Evolutionary conservation across 2,329 filamentous ascomycete genomes (phyloP), one percentile per base, ranked within the genome.

Genomic region (Penicillium digitatum): DNA sequence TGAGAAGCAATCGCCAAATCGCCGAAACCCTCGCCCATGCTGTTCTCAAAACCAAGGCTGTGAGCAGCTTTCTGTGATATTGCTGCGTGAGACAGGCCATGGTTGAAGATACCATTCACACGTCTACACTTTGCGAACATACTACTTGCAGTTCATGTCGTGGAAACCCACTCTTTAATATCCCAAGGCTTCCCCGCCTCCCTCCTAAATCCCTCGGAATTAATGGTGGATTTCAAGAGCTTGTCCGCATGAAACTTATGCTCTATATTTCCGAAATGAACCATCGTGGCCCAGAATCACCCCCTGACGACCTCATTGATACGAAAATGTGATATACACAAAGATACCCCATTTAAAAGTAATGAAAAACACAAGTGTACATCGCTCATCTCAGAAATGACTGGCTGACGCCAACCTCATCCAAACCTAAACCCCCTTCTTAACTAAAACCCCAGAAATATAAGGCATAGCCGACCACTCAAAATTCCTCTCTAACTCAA

Each of bases 81-180:
- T 67, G 70, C 37, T 87, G 85, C 55, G 84, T 87, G 69, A 77
- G 79, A 1, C 72, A 74, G 29, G 69, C 68, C 2, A 61, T 67
- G 0, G 66, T 78, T 2, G 70, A 73, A 3, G 60, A 65, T 4
- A 54, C 61, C 0, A 74, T 85, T 9, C 72, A 78, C 34, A 59
- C 67, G 31, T 87, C 84, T 61, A 61, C 59, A 0, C 66, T 75
- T 7, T 87, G 84, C 60, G 71, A 66, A 0, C 79, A 85, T 60
- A 82, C 79, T 2, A 76, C 79, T 9, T 87, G 83, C 63, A 62
- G 69, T 1, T 65, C 68, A 4, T 86, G 83, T 60, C 78, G 75
- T 2, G 77, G 78, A 2, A 83, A 83, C 83, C 84, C 0, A 59
- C 61, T 6, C 81, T 83, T 58, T 59, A 65, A 3, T 83, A 81